These are phyloP conservation scores for Thielaviopsis populi DNA, from an alignment of 2,329 filamentous ascomycete species.

Conservation along the genomic window DNA sequence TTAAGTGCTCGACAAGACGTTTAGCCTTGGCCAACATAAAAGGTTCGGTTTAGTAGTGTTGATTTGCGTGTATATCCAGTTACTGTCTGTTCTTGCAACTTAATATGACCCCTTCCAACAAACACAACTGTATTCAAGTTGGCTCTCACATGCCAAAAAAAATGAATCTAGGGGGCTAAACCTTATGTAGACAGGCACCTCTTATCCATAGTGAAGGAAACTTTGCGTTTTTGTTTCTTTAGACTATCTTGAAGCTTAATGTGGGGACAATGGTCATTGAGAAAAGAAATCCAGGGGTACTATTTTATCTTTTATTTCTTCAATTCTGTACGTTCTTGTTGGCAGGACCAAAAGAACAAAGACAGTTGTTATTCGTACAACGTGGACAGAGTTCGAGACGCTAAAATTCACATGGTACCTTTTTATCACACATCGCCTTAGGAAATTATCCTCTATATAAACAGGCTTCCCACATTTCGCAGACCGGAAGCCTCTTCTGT, in stretches of 20 bases:
- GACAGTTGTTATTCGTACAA: neutral
- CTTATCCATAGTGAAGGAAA: no score
- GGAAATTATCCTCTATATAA: neutral
- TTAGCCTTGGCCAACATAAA: no score
- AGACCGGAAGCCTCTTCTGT: neutral
- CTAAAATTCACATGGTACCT: neutral
- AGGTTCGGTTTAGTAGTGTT: no score
- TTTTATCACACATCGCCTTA: neutral
- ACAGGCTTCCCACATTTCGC: neutral
- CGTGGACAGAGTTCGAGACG: conserved; percentile 1
- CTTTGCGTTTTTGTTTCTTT: neutral
- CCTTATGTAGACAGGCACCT: no score
- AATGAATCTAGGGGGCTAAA: no score
- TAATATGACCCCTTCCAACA: no score
- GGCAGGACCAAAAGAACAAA: neutral
- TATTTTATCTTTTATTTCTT: neutral
- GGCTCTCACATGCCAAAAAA: neutral
- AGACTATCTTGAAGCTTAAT: neutral
- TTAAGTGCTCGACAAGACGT: no score
- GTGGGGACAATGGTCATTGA: neutral
- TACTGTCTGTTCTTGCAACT: no score
- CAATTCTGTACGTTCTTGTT: neutral
- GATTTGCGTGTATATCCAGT: no score
- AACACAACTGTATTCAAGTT: no score
- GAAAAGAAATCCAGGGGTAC: conserved; percentile 7